Evolutionary conservation across 2,329 filamentous ascomycete species (phyloP), one percentile per base, ranked within the genome.

Genomic region (Blastomyces percursus): DNA sequence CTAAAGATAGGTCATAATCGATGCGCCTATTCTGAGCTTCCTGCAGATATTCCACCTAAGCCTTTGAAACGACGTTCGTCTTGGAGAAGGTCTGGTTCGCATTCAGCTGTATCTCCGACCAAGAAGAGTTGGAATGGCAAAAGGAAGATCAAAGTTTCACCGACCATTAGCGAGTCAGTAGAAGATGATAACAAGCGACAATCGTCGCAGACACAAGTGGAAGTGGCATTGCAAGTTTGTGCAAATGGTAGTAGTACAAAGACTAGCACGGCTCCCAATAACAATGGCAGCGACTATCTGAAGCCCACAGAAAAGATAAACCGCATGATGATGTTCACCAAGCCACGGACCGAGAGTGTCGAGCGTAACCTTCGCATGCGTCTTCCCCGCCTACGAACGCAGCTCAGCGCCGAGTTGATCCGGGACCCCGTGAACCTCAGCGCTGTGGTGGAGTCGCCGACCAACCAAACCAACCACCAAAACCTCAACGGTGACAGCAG

Each of bases 381-480:
- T 27, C 55, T 66, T 27, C 63, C 64, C 30, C 63, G 64, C 9
- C 59, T 66, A 14, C 61, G 61, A 24, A 62, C 61, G 19, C 61
- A 64, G 51, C 52, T 64, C 32, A n/a, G 35, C 1, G 58, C 61
- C 42, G 54, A 60, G 44, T 40, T 54, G 16, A 42, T 38, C 24
- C 42, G 52, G n/a, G 62, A 38, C 14, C 62, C 46, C 21, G 58
- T 50, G 19, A 62, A 62, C 55, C 62, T 64, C 27, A 66, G 64
- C 27, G 38, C 63, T 9, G 61, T 64, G n/a, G 50, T 64, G 51
- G 64, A 66, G 58, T 64, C 64, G 7, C 58, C 64, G 7, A 57
- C 58, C 38, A 44, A 65, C 30, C 60, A 7, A 42, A 30, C 19
- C 24, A 27, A 56, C 44, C 52, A 59, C 9, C 11, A 24, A 16